These are phyloP conservation scores for Lipomyces starkeyi DNA, from an alignment of 805 yeast species.

Conservation along the genomic window DNA sequence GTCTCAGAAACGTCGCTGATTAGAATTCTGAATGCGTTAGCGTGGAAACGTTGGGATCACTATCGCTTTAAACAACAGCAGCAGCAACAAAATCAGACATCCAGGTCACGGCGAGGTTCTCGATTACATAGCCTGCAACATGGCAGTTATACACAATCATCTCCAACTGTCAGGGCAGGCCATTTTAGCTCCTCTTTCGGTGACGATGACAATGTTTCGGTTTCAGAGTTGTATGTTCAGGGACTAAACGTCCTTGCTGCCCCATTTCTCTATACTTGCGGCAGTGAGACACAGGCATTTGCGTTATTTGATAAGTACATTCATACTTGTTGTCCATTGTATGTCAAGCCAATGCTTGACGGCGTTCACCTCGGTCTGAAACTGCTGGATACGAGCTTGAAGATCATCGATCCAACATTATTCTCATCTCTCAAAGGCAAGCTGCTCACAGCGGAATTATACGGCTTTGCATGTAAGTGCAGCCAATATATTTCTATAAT, in stretches of 20 bases:
- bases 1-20: slow-evolving; percentile 75
- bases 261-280: slow-evolving; percentile 75
- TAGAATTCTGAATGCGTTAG: slow-evolving; percentile 74
- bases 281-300: slow-evolving; percentile 86
- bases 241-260: slow-evolving; percentile 89
- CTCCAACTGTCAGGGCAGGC: not conserved
- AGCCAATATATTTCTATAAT: too few relatives aligned
- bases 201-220: slow-evolving; percentile 14
- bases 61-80: slow-evolving; percentile 5
- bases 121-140: not conserved
- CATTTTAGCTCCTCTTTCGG: slow-evolving; percentile 41
- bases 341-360: slow-evolving; percentile 73
- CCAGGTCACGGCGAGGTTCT: slow-evolving; percentile 18
- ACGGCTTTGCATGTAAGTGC: slow-evolving; percentile 63
- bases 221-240: slow-evolving; percentile 67
- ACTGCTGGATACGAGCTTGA: slow-evolving; percentile 74
- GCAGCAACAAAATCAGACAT: slow-evolving; percentile 30
- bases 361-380: slow-evolving; percentile 80
- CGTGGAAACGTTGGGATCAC: slow-evolving; percentile 47
- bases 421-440: slow-evolving; percentile 64
- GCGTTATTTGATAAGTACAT: slow-evolving; percentile 69
- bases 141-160: not conserved
- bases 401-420: slow-evolving; percentile 74
- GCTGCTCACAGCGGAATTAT: slow-evolving; percentile 79
- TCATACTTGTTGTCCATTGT: slow-evolving; percentile 71